A percentile compares a stretch with the other conserved stretches of the same genome.
phyloP scores from a whole-genome alignment of 2,329 filamentous ascomycete species.

The Cladosporium halotolerans region DNA sequence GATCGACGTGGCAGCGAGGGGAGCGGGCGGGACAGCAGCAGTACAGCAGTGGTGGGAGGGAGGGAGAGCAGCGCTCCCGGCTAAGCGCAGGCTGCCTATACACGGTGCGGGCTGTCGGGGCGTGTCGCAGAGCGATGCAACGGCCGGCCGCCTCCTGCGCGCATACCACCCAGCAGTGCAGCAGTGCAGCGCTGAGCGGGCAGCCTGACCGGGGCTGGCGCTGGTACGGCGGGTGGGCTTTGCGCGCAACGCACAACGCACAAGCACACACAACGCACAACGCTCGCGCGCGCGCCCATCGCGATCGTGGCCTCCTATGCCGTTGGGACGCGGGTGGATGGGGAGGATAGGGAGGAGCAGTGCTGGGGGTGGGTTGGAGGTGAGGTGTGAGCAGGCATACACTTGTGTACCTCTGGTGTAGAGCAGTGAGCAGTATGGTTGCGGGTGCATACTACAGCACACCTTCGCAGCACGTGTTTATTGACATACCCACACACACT shows the following conservation, averaged over 20 bases:
- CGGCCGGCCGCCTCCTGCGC: background rate
- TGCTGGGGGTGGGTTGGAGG: no score
- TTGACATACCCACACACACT: no score
- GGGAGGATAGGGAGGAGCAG: background rate
- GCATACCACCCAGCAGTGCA: background rate
- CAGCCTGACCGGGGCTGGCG: background rate
- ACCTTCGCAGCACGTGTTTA: no score
- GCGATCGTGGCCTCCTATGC: background rate
- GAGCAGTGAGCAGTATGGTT: no score
- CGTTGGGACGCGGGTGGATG: background rate
- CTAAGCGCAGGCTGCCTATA: background rate
- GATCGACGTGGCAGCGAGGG: constrained; percentile 9
- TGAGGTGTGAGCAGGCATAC: no score
- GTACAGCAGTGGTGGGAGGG: no score
- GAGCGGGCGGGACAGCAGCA: background rate
- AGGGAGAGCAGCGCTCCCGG: no score
- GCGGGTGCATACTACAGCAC: no score
- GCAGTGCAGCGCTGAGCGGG: background rate
- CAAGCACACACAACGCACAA: background rate
- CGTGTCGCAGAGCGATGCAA: background rate
- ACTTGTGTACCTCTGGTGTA: no score
- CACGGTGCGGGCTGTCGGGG: background rate
- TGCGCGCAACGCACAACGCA: no score
- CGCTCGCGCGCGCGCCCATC: background rate
- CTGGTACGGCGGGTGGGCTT: no score